Conservation (phyloP, 176 grass and related monocot species). For the Phyllostachys edulis region DNA sequence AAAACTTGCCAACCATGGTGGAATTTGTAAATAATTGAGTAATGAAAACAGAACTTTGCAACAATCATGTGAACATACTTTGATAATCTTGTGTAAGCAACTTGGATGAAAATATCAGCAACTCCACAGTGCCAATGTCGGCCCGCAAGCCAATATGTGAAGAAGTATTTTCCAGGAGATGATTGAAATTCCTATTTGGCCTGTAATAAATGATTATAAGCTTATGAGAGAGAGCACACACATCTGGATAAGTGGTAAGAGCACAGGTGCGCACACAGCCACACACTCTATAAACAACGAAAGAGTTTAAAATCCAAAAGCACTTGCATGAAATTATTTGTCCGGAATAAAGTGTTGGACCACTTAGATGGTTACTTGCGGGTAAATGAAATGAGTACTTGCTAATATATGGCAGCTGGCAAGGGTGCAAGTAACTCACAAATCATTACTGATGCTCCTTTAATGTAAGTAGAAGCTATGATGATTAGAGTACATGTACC, state of each 20-base stretch:
- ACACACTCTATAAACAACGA: not conserved
- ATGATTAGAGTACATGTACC: conserved; percentile 32
- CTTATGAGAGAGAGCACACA: conserved; percentile 2
- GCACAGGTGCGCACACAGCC: not conserved
- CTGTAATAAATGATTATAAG: conserved; percentile 38
- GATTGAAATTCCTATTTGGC: conserved; percentile 37
- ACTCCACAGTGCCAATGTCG: conserved; percentile 33
- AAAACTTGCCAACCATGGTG: not conserved
- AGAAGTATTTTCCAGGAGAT: conserved; percentile 54
- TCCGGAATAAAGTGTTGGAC: not conserved
- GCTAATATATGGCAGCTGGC: not conserved
- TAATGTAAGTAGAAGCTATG: not conserved
- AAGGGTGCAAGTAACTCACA: not conserved
- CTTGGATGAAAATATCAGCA: conserved; percentile 69
- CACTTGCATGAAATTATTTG: not conserved
- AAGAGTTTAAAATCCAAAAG: conserved; percentile 3
- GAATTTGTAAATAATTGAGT: conserved; percentile 2
- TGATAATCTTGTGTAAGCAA: conserved; percentile 54
- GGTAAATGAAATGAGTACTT: not conserved
- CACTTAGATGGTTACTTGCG: not conserved
- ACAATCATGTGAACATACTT: conserved; percentile 44
- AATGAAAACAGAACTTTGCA: conserved; percentile 2
- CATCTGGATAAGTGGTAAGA: not conserved
- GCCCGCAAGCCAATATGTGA: conserved; percentile 52
- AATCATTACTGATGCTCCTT: not conserved